Evolutionary conservation across 1,284 basidiomycete species (phyloP), one percentile per base, ranked within the genome.

Genomic region (Ganoderma sinense): DNA sequence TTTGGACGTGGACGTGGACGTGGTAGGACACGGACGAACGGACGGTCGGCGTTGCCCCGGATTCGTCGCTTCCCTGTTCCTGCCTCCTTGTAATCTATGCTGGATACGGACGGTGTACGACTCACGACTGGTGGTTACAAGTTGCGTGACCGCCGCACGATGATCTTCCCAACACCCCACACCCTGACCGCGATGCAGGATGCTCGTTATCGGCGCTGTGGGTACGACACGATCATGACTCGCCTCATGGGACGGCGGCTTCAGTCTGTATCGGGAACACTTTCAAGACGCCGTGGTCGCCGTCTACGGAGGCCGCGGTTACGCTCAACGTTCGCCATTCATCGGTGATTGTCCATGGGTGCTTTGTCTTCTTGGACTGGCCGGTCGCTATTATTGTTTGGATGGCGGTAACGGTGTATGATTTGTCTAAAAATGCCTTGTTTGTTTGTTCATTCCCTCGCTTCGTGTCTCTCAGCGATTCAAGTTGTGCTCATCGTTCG

Each of bases 71-170:
- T 39, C n/a, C 14, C 39, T 26, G 10, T 61, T n/a, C 23, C 23
- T 61, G 10, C 59, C 23, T 26, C 36, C 39, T 41, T 61, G 59
- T 61, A 61, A 41, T 61, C 23, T 61, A 40, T 26, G 36, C 58
- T 40, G 20, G 58, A 60, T 60, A 60, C 58, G 58, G 39, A 61
- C 59, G 40, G 59, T 39, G 11, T 51, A 20, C 48, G 48, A 59
- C 53, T 10, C n/a, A 48, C 45, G 45, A 48, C 20, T 23, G 20
- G 31, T 31, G 31, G 56, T 61, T 39, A 61, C 59, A 13, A 61
- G 36, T 41, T 41, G 23, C 59, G 36, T n/a, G 33, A 59, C 53
- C 31, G 39, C 39, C 39, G 59, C 39, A 23, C 59, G 53, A 33
- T 29, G 53, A 33, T n/a, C 45, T 36, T 7, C 20, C 18, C 20